phyloP scores from a whole-genome alignment of 352 stramenopile genomes.

The Detonula confervacea region DNA sequence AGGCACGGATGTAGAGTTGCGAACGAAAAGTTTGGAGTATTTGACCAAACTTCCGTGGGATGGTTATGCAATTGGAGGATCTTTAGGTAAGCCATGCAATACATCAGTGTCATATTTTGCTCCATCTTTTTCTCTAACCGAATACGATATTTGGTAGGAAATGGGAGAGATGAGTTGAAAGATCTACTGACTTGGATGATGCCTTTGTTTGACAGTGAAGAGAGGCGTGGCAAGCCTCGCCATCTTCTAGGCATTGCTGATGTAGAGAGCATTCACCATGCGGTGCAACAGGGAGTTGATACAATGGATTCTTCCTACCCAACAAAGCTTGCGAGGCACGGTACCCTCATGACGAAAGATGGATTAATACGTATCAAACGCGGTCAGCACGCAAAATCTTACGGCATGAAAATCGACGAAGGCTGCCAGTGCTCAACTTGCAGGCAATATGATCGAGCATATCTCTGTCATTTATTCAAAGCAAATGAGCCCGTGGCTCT shows the following conservation, averaged over 20 bases:
- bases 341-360: slow-evolving; percentile 78
- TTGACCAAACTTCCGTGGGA: slow-evolving; percentile 87
- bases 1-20: slow-evolving; percentile 87
- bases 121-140: too few species aligned
- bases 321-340: slow-evolving; percentile 85
- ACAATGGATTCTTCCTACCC: slow-evolving; percentile 89
- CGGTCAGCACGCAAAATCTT: slow-evolving; percentile 64
- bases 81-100: slow-evolving; percentile 71
- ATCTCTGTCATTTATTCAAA: slow-evolving; percentile 89
- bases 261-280: slow-evolving; percentile 82
- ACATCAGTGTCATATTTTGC: too few species aligned
- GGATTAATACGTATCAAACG: slow-evolving; percentile 79
- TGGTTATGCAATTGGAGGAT: slow-evolving; percentile 86
- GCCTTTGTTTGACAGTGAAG: slow-evolving; percentile 77
- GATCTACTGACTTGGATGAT: slow-evolving; percentile 85
- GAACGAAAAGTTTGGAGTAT: slow-evolving; percentile 85
- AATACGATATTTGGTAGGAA: too few species aligned
- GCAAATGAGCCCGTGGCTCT: slow-evolving; percentile 83
- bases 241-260: slow-evolving; percentile 81
- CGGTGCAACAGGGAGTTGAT: slow-evolving; percentile 83
- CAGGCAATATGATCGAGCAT: slow-evolving; percentile 81
- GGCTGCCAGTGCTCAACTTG: slow-evolving; percentile 84
- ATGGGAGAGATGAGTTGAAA: slow-evolving; percentile 84
- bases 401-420: slow-evolving; percentile 80
- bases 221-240: slow-evolving; percentile 37